phyloP scores from a whole-genome alignment of 2,329 filamentous ascomycete genomes.

The Sporothrix brasiliensis region DNA sequence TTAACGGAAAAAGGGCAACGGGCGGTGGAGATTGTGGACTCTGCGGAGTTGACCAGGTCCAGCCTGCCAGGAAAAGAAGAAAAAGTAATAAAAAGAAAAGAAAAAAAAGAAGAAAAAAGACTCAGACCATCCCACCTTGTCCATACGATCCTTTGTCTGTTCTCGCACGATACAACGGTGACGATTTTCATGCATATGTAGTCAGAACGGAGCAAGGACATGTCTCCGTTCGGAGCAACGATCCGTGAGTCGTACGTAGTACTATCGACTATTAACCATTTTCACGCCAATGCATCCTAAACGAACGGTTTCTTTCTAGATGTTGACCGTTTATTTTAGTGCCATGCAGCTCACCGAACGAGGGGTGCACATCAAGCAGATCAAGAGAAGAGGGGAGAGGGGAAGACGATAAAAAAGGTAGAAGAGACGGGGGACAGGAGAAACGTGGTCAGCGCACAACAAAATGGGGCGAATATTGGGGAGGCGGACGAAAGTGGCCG shows the following conservation, averaged over 20 bases:
- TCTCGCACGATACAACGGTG: slow-evolving; percentile 11
- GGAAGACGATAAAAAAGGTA: not conserved
- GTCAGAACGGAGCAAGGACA: not conserved
- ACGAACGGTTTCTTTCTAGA: slow-evolving; percentile 5
- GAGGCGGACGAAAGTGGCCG: too few relatives aligned
- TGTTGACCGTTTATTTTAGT: not conserved
- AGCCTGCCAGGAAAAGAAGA: not conserved
- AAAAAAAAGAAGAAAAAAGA: not conserved
- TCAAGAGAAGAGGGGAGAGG: not conserved
- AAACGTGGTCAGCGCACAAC: not conserved
- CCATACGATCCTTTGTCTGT: not conserved
- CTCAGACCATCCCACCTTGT: slow-evolving; percentile 15
- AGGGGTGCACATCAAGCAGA: not conserved
- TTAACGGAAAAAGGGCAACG: not conserved
- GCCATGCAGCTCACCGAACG: slow-evolving; percentile 28
- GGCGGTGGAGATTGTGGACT: not conserved
- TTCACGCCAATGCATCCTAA: slow-evolving; percentile 3
- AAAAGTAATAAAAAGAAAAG: too few relatives aligned
- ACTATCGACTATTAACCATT: not conserved
- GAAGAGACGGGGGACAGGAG: not conserved
- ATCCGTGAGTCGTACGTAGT: too few relatives aligned
- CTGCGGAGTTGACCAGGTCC: slow-evolving; percentile 18
- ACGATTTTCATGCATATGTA: not conserved
- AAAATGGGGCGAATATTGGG: not conserved
- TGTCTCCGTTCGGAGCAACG: too few relatives aligned